phyloP scores from a whole-genome alignment of 805 yeast species.

The Kurtzmaniella fragi region DNA sequence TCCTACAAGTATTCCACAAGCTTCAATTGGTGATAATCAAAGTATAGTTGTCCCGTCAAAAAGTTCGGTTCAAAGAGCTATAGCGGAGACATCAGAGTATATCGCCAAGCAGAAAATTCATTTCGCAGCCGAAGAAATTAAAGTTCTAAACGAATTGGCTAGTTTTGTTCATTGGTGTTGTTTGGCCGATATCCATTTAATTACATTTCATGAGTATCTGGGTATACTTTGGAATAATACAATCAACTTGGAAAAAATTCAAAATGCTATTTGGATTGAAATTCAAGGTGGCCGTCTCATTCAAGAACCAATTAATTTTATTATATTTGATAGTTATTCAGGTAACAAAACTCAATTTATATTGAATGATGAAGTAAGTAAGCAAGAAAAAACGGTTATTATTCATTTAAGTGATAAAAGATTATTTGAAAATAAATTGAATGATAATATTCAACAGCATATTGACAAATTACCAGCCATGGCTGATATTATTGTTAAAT shows the following conservation, averaged over 20 bases:
- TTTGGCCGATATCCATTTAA: constrained; percentile 10
- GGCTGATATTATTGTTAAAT: too few species aligned
- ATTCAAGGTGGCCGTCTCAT: constrained; percentile 1
- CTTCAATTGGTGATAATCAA: constrained; percentile 38
- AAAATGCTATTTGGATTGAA: constrained; percentile 14
- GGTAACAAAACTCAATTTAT: background rate
- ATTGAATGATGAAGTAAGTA: background rate
- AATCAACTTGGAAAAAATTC: constrained; percentile 8
- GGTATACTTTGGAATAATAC: constrained; percentile 17
- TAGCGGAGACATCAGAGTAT: constrained; percentile 34
- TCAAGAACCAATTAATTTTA: background rate
- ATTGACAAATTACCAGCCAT: too few species aligned
- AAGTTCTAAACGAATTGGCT: constrained; percentile 32
- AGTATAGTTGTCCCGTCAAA: constrained; percentile 33
- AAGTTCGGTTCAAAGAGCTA: constrained; percentile 23
- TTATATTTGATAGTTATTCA: background rate
- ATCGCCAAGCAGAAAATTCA: constrained; percentile 32
- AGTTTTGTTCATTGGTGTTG: constrained; percentile 24
- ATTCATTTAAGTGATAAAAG: too few species aligned
- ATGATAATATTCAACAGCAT: too few species aligned
- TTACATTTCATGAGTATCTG: constrained; percentile 17
- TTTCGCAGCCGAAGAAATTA: constrained; percentile 36
- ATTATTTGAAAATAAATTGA: too few species aligned
- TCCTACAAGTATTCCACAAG: constrained; percentile 41
- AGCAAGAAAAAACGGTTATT: background rate